These are phyloP conservation scores for Penicillium angulare DNA, from an alignment of 495 filamentous ascomycete genomes.

Conservation along the genomic window DNA sequence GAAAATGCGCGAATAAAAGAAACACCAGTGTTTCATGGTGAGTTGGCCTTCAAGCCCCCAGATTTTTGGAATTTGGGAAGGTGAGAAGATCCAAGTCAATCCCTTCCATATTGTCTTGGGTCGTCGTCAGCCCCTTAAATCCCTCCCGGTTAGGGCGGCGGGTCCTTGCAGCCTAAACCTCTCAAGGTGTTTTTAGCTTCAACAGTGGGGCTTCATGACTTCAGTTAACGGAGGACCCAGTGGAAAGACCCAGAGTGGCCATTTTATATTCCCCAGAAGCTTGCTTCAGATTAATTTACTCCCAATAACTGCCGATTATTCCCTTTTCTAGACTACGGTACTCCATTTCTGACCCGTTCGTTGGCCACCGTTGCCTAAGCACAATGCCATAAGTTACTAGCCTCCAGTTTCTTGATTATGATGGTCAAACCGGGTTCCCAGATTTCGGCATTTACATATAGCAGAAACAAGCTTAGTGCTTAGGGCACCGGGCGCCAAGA, in stretches of 20 bases:
- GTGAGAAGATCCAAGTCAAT: neutral
- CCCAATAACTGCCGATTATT: constrained; percentile 5
- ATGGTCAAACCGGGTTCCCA: too few relatives aligned
- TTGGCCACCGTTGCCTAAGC: constrained; percentile 2
- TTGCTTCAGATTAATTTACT: neutral
- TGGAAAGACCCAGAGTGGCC: too few relatives aligned
- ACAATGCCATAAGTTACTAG: too few relatives aligned
- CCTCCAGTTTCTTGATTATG: too few relatives aligned
- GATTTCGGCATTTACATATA: too few relatives aligned
- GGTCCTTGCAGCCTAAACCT: constrained; percentile 14
- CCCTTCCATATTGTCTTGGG: neutral
- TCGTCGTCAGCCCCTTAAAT: constrained; percentile 21
- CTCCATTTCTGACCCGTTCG: constrained; percentile 3
- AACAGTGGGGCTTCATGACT: constrained; percentile 19
- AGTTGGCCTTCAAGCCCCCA: too few relatives aligned
- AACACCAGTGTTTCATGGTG: neutral
- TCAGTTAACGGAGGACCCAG: constrained; percentile 12
- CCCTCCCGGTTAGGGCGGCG: constrained; percentile 4
- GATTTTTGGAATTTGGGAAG: neutral
- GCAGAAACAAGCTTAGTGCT: constrained; percentile 4
- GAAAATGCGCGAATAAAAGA: too few relatives aligned
- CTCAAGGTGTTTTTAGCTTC: constrained; percentile 11
- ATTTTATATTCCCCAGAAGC: too few relatives aligned
- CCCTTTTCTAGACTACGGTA: constrained; percentile 6
- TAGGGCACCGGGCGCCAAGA: constrained; percentile 9